Evolutionary conservation across 1,284 basidiomycete species (phyloP).

Genomic region (Neonothopanus nambi): DNA sequence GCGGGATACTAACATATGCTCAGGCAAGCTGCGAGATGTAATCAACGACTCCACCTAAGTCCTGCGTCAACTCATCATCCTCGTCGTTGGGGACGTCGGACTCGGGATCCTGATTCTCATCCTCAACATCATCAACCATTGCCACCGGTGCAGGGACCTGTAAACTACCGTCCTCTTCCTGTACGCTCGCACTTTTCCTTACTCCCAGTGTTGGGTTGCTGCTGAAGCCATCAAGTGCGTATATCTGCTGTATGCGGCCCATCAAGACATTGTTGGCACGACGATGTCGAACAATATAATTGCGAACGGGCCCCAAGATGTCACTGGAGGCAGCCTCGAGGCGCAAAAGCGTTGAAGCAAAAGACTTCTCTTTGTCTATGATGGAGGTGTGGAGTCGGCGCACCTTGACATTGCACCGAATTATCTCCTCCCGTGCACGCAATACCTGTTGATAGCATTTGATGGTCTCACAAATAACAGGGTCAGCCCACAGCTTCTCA

Average conservation of each 20-base stretch:
- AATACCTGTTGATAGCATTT: conserved; percentile 27
- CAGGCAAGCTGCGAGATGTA: too few species aligned
- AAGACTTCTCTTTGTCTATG: conserved; percentile 23
- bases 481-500: conserved; percentile 27
- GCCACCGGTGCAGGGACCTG: too few species aligned
- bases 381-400: conserved; percentile 30
- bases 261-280: neutral
- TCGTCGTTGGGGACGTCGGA: too few species aligned
- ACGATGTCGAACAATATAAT: neutral
- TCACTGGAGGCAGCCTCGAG: neutral
- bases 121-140: too few species aligned
- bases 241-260: neutral
- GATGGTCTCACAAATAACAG: conserved; percentile 25
- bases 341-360: neutral
- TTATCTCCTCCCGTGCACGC: conserved; percentile 33
- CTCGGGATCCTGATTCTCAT: too few species aligned
- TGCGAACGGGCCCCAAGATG: neutral
- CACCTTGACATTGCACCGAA: conserved; percentile 34
- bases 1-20: too few species aligned
- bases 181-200: too few species aligned
- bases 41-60: too few species aligned
- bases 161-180: too few species aligned
- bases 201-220: neutral
- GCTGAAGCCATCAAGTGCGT: neutral
- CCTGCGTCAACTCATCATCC: too few species aligned